These are phyloP conservation scores for Sugiyamaella castrensis DNA, from an alignment of 1,139 yeast species.

Conservation along the genomic window DNA sequence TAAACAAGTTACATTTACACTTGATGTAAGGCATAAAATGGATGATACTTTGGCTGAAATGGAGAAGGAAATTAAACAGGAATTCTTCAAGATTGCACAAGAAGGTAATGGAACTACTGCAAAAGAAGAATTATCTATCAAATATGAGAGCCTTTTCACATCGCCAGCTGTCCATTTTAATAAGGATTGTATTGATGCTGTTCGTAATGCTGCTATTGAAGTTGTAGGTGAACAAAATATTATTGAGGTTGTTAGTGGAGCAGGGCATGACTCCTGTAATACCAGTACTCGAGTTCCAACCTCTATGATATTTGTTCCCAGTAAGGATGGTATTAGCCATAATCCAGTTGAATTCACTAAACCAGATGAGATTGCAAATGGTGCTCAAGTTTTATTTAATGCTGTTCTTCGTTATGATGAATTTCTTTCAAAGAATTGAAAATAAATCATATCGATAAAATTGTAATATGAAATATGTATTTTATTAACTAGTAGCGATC, in stretches of 20 bases:
- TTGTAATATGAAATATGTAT: no score
- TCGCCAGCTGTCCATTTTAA: slow-evolving; percentile 15
- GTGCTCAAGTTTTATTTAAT: slow-evolving; percentile 55
- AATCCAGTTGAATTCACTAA: slow-evolving; percentile 64
- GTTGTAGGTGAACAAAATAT: slow-evolving; percentile 51
- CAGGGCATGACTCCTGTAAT: slow-evolving; percentile 71
- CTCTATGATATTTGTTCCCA: slow-evolving; percentile 72
- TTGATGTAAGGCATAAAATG: slow-evolving; percentile 47
- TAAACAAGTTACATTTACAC: slow-evolving; percentile 55
- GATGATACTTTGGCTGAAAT: slow-evolving; percentile 46
- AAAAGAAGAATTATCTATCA: slow-evolving; percentile 41
- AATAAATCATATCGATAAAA: no score
- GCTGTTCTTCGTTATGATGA: slow-evolving; percentile 57
- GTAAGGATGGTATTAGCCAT: slow-evolving; percentile 65
- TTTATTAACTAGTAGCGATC: no score
- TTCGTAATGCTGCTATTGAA: slow-evolving; percentile 50
- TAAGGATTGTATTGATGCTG: slow-evolving; percentile 44
- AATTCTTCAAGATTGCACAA: slow-evolving; percentile 38
- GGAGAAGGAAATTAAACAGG: slow-evolving; percentile 41
- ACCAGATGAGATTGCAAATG: slow-evolving; percentile 60
- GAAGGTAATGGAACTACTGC: slow-evolving; percentile 43
- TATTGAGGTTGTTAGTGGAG: slow-evolving; percentile 55
- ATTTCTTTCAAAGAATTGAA: slow-evolving; percentile 21
- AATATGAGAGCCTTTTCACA: slow-evolving; percentile 7
- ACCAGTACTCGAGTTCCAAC: slow-evolving; percentile 59